Percentiles rank a stretch among this genome's conserved stretches.
Evolutionary conservation across 176 grass and related monocot genomes (phyloP).

Genomic region (Panicum miliaceum): DNA sequence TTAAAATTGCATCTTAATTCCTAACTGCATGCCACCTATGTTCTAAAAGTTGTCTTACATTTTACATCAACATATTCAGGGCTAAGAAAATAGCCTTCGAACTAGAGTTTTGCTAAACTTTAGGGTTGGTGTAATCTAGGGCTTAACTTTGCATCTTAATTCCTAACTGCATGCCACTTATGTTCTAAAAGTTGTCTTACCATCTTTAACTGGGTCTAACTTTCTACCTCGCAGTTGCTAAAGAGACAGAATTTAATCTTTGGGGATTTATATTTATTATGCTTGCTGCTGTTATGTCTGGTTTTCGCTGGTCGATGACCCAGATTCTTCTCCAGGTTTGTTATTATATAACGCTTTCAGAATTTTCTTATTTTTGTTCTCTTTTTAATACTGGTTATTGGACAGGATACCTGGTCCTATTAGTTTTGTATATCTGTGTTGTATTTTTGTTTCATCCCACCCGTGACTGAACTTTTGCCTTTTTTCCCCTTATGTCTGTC

Average conservation of each 20-base stretch:
- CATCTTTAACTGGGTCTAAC: constrained; percentile 21
- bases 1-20: constrained; percentile 1
- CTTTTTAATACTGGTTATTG: neutral
- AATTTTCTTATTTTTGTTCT: constrained; percentile 15
- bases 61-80: no score
- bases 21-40: neutral
- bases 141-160: constrained; percentile 19
- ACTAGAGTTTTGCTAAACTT: constrained; percentile 7
- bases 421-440: constrained; percentile 12
- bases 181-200: constrained; percentile 13
- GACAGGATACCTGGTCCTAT: neutral
- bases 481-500: constrained; percentile 1
- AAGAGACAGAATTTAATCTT: constrained; percentile 84
- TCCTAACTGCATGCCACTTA: neutral
- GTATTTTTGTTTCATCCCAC: constrained; percentile 7
- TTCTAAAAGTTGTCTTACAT: constrained; percentile 7
- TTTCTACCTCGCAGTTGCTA: constrained; percentile 72
- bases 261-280: constrained; percentile 99
- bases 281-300: constrained; percentile 93
- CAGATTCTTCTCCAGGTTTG: constrained; percentile 99
- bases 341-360: constrained; percentile 12
- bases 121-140: constrained; percentile 16
- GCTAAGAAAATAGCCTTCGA: no score
- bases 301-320: constrained; percentile 97
- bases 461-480: constrained; percentile 35